A percentile compares a stretch with the other conserved stretches of the same genome.
Evolutionary conservation across 1,284 basidiomycete genomes (phyloP).

Genomic region (Thecaphora thlaspeos): DNA sequence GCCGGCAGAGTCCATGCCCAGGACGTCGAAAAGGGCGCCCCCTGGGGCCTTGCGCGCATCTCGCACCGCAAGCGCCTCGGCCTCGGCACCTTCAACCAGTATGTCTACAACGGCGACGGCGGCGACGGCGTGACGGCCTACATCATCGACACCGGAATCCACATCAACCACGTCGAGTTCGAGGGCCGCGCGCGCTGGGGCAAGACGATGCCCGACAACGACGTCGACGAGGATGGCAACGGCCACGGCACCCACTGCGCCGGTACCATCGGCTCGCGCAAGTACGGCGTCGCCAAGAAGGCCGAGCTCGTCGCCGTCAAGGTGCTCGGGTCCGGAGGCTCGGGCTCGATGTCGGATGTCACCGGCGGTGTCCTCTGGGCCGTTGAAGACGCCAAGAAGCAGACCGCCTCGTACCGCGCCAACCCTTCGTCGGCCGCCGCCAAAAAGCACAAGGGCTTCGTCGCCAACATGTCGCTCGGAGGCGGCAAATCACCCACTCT

Average conservation of each 20-base stretch:
- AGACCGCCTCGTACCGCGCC: slow-evolving; percentile 66
- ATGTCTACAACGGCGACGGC: slow-evolving; percentile 72
- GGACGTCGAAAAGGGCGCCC: slow-evolving; percentile 70
- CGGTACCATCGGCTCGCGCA: slow-evolving; percentile 66
- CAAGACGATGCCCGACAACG: slow-evolving; percentile 63
- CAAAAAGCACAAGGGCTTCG: slow-evolving; percentile 80
- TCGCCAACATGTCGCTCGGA: slow-evolving; percentile 96
- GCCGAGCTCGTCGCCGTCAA: slow-evolving; percentile 94
- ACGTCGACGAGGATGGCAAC: slow-evolving; percentile 72
- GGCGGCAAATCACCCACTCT: slow-evolving; percentile 88
- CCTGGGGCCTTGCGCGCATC: slow-evolving; percentile 96
- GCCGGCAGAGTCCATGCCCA: slow-evolving; percentile 36
- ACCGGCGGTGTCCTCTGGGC: slow-evolving; percentile 72
- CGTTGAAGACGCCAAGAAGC: slow-evolving; percentile 66
- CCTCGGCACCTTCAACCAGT: slow-evolving; percentile 83
- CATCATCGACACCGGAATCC: slow-evolving; percentile 76
- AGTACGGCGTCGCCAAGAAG: slow-evolving; percentile 91
- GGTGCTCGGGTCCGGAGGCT: slow-evolving; percentile 87
- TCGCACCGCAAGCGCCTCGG: slow-evolving; percentile 79
- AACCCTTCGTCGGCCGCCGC: slow-evolving; percentile 68
- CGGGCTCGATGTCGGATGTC: slow-evolving; percentile 94
- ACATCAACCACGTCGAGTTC: slow-evolving; percentile 81
- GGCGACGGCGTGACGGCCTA: slow-evolving; percentile 90
- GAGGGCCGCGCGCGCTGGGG: slow-evolving; percentile 71
- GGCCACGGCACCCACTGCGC: slow-evolving; percentile 73